Base-by-base conservation (phyloP, 805 yeast species). In the Starmerella vitae region DNA sequence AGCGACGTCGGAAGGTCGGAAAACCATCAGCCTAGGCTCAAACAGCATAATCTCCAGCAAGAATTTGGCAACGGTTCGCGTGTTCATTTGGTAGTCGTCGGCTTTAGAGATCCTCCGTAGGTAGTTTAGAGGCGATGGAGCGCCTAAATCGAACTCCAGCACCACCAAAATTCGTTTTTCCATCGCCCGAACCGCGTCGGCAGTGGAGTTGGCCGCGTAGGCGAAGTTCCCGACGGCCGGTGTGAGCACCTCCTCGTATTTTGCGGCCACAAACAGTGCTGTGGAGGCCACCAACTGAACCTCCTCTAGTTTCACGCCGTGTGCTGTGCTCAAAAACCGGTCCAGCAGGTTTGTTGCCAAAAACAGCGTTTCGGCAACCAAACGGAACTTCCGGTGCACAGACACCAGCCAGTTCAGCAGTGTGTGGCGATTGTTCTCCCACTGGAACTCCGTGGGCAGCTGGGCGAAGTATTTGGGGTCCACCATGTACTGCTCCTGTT, bases 331-430 rank as follows among this genome's bases (percentile, higher is more conserved):
- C 71, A 86, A 71, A 59, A 80, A 84, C 48, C 95, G 63, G 61
- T 86, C 96, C 82, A 85, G 78, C 39, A 82, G 61, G 59, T 83
- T 84, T 39, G 82, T 78, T 4, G 94, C 83, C 41, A 85, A 64
- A 53, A 74, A 81, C 41, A 86, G 68, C 7, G 94, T 82, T 60
- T 85, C 95, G 1, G 93, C 94, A 31, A 79, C 66, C 46, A 86
- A 68, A 48, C 86, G 70, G 60, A 85, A 85, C 56, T 82, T 71
- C 49, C 75, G 66, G 62, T 84, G 95, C 57, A 85, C 86, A 56
- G 83, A 93, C 9, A 83, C 83, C 49, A 85, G 66, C 96, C 96
- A 85, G 61, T 86, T 94, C n/a, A 85, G 83, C 42, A 85, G 63
- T 37, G 85, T 80, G 6, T 84, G 76, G 49, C 96, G 71, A 80